A percentile compares a stretch with the other conserved stretches of the same genome.
phyloP scores from a whole-genome alignment of 1,284 basidiomycete species.

The Ceratorhiza oryzae-sativae region DNA sequence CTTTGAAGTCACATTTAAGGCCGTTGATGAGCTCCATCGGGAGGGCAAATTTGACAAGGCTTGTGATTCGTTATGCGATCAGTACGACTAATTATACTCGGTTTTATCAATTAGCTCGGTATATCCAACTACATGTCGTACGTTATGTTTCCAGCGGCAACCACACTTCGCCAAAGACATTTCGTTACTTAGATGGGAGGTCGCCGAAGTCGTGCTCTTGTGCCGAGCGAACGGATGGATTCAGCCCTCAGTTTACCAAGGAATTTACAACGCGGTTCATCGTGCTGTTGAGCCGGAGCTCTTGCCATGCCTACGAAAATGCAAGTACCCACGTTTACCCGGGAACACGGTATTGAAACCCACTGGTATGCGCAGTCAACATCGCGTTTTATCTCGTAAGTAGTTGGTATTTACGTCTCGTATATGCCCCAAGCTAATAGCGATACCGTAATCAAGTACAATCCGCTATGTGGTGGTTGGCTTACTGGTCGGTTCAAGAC shows the following conservation, averaged over 20 bases:
- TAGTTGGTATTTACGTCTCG: neutral
- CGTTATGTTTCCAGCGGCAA: conserved; percentile 45
- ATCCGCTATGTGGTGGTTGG: conserved; percentile 38
- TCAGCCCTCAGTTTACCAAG: conserved; percentile 59
- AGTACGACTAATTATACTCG: neutral
- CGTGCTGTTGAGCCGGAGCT: conserved; percentile 63
- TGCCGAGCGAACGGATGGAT: conserved; percentile 61
- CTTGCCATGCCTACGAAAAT: conserved; percentile 60
- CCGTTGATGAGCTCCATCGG: conserved; percentile 56
- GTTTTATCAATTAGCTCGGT: conserved; percentile 55
- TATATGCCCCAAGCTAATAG: conserved; percentile 21
- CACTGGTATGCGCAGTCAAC: neutral
- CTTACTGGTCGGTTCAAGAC: conserved; percentile 36
- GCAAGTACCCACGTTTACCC: conserved; percentile 58
- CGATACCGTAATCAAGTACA: conserved; percentile 2
- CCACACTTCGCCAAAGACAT: neutral
- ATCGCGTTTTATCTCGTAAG: conserved; percentile 34
- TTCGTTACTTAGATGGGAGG: conserved; percentile 49
- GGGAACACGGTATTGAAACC: neutral
- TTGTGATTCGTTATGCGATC: neutral
- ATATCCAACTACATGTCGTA: conserved; percentile 59
- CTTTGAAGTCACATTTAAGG: conserved; percentile 57
- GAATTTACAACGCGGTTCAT: conserved; percentile 62
- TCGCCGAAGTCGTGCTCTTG: conserved; percentile 63
- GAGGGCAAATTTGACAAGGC: conserved; percentile 53